Evolutionary conservation across 768 basidiomycete genomes (phyloP).

Genomic region (Neoboletus magnificus): DNA sequence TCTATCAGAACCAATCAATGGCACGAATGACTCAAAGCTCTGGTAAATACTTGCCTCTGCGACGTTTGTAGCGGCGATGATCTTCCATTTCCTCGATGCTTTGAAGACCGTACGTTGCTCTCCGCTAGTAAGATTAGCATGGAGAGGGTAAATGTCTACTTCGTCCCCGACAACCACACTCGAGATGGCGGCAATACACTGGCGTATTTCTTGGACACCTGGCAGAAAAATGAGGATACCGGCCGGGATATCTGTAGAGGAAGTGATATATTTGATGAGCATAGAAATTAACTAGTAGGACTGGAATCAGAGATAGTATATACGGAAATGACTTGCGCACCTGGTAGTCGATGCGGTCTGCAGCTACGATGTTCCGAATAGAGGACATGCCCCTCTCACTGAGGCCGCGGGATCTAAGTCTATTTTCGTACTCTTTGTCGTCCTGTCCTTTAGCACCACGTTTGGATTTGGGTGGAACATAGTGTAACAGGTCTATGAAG

Average conservation of each 20-base stretch:
- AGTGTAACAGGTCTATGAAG: constrained; percentile 55
- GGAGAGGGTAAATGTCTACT: constrained; percentile 69
- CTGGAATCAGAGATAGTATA: background rate
- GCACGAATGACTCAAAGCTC: too few species aligned
- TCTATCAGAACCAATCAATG: constrained; percentile 40
- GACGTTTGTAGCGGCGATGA: constrained; percentile 88
- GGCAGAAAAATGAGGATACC: constrained; percentile 87
- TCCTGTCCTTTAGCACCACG: constrained; percentile 24
- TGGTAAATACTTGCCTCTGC: constrained; percentile 60
- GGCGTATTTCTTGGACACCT: constrained; percentile 85
- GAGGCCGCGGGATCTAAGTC: constrained; percentile 52
- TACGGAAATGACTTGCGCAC: constrained; percentile 33
- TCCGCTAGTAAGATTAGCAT: constrained; percentile 81
- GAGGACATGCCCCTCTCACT: constrained; percentile 47
- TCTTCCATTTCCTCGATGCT: constrained; percentile 64
- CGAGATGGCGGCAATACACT: constrained; percentile 64
- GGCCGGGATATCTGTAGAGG: constrained; percentile 42
- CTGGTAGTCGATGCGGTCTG: constrained; percentile 71
- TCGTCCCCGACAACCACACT: constrained; percentile 28
- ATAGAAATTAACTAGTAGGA: constrained; percentile 58
- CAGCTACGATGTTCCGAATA: constrained; percentile 57
- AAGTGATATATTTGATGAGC: constrained; percentile 60
- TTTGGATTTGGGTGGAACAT: constrained; percentile 46
- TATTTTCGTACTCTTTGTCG: constrained; percentile 43
- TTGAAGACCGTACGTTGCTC: constrained; percentile 82